Evolutionary conservation across 2,329 filamentous ascomycete species (phyloP).

Genomic region (Raffaelea ambrosiae): DNA sequence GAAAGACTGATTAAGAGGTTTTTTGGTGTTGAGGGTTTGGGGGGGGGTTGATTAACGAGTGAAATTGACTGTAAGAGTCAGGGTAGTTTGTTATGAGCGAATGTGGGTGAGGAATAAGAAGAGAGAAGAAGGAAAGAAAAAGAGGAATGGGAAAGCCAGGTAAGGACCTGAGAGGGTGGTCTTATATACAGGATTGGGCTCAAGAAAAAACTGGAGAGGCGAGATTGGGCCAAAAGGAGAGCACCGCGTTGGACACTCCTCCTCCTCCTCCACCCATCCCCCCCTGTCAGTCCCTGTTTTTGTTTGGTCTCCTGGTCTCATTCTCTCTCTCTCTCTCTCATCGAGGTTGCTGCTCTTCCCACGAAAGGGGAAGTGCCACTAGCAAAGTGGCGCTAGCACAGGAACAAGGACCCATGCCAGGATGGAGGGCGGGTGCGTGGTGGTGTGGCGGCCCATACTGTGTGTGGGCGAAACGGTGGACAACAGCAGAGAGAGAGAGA

Average conservation of each 20-base stretch:
- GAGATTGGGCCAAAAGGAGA: too few relatives aligned
- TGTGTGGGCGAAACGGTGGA: neutral
- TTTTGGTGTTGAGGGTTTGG: slow-evolving; percentile 19
- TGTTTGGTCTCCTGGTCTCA: too few relatives aligned
- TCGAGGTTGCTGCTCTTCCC: too few relatives aligned
- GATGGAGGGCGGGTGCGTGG: neutral
- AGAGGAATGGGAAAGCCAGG: slow-evolving; percentile 23
- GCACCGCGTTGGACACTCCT: too few relatives aligned
- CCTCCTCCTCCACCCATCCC: too few relatives aligned
- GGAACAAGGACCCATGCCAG: slow-evolving; percentile 4
- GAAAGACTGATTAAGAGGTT: slow-evolving; percentile 21
- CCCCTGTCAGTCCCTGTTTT: too few relatives aligned
- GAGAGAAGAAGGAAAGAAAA: slow-evolving; percentile 21
- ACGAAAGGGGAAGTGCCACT: neutral
- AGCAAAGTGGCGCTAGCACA: neutral
- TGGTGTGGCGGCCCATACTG: neutral
- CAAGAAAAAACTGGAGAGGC: too few relatives aligned
- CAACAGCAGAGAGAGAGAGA: neutral
- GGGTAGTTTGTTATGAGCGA: slow-evolving; percentile 34
- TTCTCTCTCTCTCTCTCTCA: too few relatives aligned
- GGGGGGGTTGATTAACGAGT: slow-evolving; percentile 34
- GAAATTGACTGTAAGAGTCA: slow-evolving; percentile 51
- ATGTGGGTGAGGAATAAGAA: slow-evolving; percentile 40
- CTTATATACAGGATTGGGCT: slow-evolving; percentile 14
- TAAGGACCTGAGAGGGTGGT: slow-evolving; percentile 12